These are phyloP conservation scores for Saccharomyces hybrid DNA, from an alignment of 1,139 yeast species.

Conservation along the genomic window DNA sequence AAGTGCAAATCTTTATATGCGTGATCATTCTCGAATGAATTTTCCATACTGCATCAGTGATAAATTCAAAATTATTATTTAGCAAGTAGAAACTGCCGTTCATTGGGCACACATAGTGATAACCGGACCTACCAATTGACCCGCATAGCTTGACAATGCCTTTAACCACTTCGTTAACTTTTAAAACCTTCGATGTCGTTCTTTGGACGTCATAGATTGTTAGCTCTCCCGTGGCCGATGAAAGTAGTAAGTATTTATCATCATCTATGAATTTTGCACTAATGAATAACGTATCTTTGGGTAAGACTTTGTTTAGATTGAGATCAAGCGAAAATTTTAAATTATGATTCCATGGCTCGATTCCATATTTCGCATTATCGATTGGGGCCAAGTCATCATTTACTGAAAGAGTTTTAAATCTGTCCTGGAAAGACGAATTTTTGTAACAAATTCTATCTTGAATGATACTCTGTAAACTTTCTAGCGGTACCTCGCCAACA, in stretches of 20 bases:
- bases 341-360: background rate
- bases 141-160: constrained; percentile 33
- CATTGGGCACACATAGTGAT: constrained; percentile 32
- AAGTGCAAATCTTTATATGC: constrained; percentile 30
- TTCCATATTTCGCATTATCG: background rate
- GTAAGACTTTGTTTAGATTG: background rate
- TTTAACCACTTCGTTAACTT: constrained; percentile 3
- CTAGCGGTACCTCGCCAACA: constrained; percentile 32
- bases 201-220: constrained; percentile 8
- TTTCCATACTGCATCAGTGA: constrained; percentile 8
- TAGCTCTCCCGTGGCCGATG: constrained; percentile 11
- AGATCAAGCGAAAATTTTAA: background rate
- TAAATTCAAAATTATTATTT: constrained; percentile 4
- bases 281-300: background rate
- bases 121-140: constrained; percentile 6
- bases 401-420: background rate
- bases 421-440: background rate
- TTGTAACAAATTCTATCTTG: background rate
- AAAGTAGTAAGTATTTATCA: background rate
- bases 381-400: background rate
- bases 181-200: background rate
- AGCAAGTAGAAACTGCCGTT: constrained; percentile 31
- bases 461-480: constrained; percentile 5
- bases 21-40: constrained; percentile 41
- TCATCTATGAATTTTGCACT: background rate